Evolutionary conservation across 148 eudicot genomes (phyloP), one percentile per base, ranked within the genome.

Genomic region (Arctostaphylos glauca): DNA sequence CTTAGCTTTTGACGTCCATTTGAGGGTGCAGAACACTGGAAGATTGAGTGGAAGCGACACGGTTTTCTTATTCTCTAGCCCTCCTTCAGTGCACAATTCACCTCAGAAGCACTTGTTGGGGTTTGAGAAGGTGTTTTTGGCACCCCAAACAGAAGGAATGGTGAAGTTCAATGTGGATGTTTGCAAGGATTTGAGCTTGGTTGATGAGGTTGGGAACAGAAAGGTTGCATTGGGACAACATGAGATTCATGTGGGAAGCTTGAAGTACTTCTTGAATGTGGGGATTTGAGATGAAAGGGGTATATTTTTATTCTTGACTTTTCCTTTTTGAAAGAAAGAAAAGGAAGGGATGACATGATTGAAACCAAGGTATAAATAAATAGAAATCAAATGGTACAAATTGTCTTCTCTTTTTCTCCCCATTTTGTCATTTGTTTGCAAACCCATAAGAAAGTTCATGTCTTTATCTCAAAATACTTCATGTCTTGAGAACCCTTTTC

Each of bases 111-210:
- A 92, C 83, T 82, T 96, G 89, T 9, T 96, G 80, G 95, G 89
- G 5, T 96, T 94, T 54, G 86, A 94, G 85, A 94, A 92, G 86
- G 85, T 94, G 60, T 86, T 81, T 77, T 86, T 96, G 94, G 84
- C 21, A n/a, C 83, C 92, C 43, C 84, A 88, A 58, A 85, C 75
- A 41, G 92, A 92, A 85, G 86, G 82, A 7, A 2, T 81, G 52
- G 93, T 91, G 18, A 89, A 85, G 79, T 96, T 96, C 74, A 88
- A 83, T 60, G 88, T 93, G 15, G 97, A 94, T 78, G 90, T 89
- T 60, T 96, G 99, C 85, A 92, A 86, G 89, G 92, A 96, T 83
- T 88, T 96, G 92, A 96, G 97, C 77, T 88, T 94, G 80, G 93
- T 87, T 54, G 97, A 93, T 86, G 93, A 94, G 81, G 59, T 52